Evolutionary conservation across 345 rosid genomes (phyloP).

Genomic region (Alliaria petiolata): DNA sequence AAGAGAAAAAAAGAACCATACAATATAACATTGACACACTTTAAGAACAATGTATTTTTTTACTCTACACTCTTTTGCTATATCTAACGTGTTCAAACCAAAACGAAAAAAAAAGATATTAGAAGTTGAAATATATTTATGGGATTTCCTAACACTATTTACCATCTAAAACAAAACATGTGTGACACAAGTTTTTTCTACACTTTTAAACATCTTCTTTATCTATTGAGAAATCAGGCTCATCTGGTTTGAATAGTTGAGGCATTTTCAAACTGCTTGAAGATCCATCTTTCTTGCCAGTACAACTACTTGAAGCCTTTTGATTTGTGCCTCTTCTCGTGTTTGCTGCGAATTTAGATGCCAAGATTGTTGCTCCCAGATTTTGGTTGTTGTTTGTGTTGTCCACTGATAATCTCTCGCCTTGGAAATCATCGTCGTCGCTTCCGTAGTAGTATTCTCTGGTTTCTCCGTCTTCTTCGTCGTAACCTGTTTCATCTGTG

Average conservation of each 20-base stretch:
- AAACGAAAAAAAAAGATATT: neutral
- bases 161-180: conserved; percentile 15
- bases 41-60: conserved; percentile 2
- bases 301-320: conserved; percentile 33
- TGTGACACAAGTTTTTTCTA: neutral
- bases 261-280: conserved; percentile 68
- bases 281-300: conserved; percentile 36
- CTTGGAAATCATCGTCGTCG: conserved; percentile 15
- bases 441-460: conserved; percentile 28
- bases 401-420: conserved; percentile 12
- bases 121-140: neutral
- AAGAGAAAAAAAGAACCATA: neutral
- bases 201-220: conserved; percentile 32
- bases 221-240: conserved; percentile 58
- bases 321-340: conserved; percentile 48
- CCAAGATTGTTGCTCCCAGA: conserved; percentile 59
- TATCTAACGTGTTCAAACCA: conserved; percentile 7
- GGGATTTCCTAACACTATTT: conserved; percentile 18
- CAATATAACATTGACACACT: conserved; percentile 8
- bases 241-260: conserved; percentile 69
- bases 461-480: conserved; percentile 28
- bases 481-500: conserved; percentile 30
- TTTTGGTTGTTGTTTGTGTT: conserved; percentile 31
- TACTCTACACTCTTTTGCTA: conserved; percentile 18
- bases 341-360: conserved; percentile 67